Evolutionary conservation across 495 filamentous ascomycete species (phyloP), one percentile per base, ranked within the genome.

Genomic region (Daldinia bambusicola): DNA sequence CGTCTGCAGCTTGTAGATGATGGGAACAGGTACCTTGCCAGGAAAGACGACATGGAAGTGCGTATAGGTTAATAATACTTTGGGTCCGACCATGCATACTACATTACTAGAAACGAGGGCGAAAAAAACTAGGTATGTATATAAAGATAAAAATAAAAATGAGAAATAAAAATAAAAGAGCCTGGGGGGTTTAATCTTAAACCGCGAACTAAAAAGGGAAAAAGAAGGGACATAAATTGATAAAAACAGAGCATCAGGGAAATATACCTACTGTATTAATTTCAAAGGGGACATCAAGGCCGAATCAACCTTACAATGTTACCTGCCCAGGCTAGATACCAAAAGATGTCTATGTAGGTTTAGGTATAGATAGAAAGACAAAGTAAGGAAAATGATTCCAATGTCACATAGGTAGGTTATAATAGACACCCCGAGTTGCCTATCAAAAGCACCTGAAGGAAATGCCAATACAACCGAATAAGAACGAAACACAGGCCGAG

Each of bases 1-100:
- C 70, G 66, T 72, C 61, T 73, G 70, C 70, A 73, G 66, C 66
- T 73, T 69, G 66, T 63, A 62, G 56, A 73, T 61, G 64, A 68
- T 66, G 62, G 65, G 69, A 68, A 68, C 41, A 62, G 51, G 57
- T 73, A 69, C 70, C 66, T 69, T 69, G 70, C 56, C 60, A 61
- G 55, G 55, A 55, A 60, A 45, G 38, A 45, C 13, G 22, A 60
- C 37, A 43, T 31, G 32, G 38, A 57, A 36, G 36, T 38, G 56
- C 14, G 38, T 60, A 60, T 60, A 60, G 56, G 50, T 53, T 53
- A 53, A 53, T 60, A 41, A 40, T 26, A 40, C 18, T 59, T 41
- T 60, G 59, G 69, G 50, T 64, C 69, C 69, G 69, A 72, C 55
- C 55, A 45, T 63, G 64, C 63, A 66, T 66, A 52, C 8, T 60